These are phyloP conservation scores for Rubus parviflorus DNA, from an alignment of 306 rosid species.

Conservation along the genomic window DNA sequence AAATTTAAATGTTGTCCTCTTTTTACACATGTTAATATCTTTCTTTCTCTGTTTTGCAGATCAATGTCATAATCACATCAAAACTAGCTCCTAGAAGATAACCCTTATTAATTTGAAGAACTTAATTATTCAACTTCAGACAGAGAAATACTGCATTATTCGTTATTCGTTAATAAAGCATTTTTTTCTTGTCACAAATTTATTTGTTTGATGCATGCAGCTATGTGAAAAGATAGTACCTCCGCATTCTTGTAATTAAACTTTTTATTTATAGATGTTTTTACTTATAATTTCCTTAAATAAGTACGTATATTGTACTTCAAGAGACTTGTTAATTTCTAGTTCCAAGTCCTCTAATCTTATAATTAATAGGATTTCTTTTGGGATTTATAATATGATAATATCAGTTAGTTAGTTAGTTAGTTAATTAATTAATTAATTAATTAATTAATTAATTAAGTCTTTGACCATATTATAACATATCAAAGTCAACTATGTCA, in stretches of 20 bases:
- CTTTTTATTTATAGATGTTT: not conserved
- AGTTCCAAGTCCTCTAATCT: not conserved
- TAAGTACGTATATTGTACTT: not conserved
- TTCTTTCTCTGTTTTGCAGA: constrained; percentile 46
- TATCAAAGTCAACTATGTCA: constrained; percentile 40
- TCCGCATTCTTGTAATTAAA: constrained; percentile 13
- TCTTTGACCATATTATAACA: constrained; percentile 18
- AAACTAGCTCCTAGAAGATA: constrained; percentile 18
- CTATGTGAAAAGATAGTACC: not conserved
- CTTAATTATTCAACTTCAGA: not conserved
- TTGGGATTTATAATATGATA: not conserved
- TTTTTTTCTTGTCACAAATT: not conserved
- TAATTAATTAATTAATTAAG: not conserved
- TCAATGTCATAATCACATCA: constrained; percentile 43
- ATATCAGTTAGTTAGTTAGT: not conserved
- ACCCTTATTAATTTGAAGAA: not conserved
- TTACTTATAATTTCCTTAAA: not conserved
- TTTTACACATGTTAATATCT: not conserved
- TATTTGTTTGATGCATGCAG: not conserved
- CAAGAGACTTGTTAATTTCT: not conserved
- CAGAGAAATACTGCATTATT: constrained; percentile 3
- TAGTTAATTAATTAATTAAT: not conserved
- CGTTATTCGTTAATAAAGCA: constrained; percentile 12
- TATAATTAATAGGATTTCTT: not conserved
- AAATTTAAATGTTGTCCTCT: not conserved